A percentile compares a stretch with the other conserved stretches of the same genome.
phyloP scores from a whole-genome alignment of 805 yeast genomes.

The Sugiyamaella boreocaroliniensis region DNA sequence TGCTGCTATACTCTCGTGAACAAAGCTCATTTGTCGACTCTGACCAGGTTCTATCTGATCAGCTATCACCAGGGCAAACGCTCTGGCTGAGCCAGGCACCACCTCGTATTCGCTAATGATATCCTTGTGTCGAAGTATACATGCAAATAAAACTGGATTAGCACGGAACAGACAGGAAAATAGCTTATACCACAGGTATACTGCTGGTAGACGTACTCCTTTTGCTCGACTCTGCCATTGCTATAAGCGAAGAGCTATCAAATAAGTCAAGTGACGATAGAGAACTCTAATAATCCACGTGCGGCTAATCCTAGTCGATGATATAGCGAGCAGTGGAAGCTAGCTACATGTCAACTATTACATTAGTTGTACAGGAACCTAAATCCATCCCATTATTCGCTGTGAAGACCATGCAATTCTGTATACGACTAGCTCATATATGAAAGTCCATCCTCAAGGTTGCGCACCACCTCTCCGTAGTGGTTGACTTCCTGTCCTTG shows the following conservation, averaged over 20 bases:
- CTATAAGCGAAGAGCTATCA: not conserved
- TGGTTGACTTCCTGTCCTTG: constrained; percentile 5
- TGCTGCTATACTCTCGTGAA: constrained; percentile 27
- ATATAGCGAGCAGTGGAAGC: too few relatives aligned
- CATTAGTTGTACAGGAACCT: too few relatives aligned
- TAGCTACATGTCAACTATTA: too few relatives aligned
- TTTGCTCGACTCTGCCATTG: not conserved
- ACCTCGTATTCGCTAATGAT: constrained; percentile 14
- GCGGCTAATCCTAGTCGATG: too few relatives aligned
- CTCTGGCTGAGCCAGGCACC: constrained; percentile 9
- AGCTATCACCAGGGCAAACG: constrained; percentile 16
- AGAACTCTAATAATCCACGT: too few relatives aligned
- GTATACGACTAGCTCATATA: constrained; percentile 10
- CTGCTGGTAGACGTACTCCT: not conserved
- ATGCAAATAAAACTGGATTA: constrained; percentile 15
- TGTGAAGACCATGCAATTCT: not conserved
- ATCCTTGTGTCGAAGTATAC: constrained; percentile 12
- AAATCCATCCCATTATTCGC: too few relatives aligned
- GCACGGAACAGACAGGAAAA: not conserved
- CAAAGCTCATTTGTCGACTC: constrained; percentile 21
- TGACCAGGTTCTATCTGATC: constrained; percentile 23
- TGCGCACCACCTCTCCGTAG: constrained; percentile 26
- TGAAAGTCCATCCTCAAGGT: constrained; percentile 27
- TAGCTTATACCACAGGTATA: not conserved
- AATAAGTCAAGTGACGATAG: too few relatives aligned